These are phyloP conservation scores for Metrosideros polymorpha DNA, from an alignment of 441 rosid species.

Conservation along the genomic window DNA sequence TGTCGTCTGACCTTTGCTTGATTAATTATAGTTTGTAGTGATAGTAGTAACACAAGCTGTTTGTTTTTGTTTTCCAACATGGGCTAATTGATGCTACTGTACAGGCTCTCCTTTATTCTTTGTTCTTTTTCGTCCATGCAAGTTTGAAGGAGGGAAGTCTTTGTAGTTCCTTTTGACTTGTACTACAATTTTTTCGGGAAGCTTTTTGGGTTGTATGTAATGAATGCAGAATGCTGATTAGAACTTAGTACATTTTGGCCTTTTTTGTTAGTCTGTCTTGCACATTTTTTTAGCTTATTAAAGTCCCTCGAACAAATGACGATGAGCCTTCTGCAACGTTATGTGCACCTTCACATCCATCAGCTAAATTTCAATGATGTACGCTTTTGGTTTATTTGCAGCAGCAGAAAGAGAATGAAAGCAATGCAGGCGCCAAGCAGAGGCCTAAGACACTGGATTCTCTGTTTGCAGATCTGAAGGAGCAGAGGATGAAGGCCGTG, in stretches of 20 bases:
- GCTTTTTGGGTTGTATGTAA: neutral
- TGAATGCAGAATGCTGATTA: neutral
- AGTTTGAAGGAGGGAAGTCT: neutral
- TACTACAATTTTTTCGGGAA: neutral
- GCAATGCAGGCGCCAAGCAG: conserved; percentile 28
- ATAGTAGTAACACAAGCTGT: neutral
- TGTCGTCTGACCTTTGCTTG: neutral
- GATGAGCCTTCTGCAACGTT: neutral
- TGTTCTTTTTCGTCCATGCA: neutral
- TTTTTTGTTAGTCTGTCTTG: neutral
- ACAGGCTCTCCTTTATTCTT: neutral
- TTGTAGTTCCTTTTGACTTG: neutral
- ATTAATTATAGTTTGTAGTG: neutral
- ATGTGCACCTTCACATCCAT: neutral
- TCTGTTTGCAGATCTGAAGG: conserved; percentile 67
- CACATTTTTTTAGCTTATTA: neutral
- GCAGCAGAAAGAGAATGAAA: conserved; percentile 26
- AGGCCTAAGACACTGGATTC: conserved; percentile 79
- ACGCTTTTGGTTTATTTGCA: conserved; percentile 4
- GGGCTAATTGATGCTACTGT: neutral
- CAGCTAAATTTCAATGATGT: neutral
- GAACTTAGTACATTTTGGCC: neutral
- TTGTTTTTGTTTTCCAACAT: neutral
- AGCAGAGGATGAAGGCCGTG: conserved; percentile 51
- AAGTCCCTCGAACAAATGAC: neutral